phyloP scores from a whole-genome alignment of 2,329 filamentous ascomycete species.

The Alternaria sp. region DNA sequence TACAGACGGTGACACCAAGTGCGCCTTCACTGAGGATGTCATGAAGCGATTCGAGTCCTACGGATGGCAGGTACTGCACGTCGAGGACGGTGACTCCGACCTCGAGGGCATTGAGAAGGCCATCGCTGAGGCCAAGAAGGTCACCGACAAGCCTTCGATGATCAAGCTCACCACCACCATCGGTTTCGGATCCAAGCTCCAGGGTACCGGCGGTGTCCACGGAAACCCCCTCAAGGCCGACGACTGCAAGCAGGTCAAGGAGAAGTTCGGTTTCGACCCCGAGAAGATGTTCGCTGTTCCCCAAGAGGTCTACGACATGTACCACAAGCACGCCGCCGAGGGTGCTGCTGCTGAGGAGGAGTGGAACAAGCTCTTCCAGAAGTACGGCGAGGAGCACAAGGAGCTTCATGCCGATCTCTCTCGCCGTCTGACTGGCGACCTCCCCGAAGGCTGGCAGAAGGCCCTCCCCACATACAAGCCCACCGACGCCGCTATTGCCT shows the following conservation, averaged over 20 bases:
- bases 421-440: constrained; percentile 80
- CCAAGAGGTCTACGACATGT: constrained; percentile 91
- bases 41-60: constrained; percentile 93
- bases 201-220: constrained; percentile 95
- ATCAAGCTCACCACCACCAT: constrained; percentile 98
- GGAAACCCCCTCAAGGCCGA: constrained; percentile 94
- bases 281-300: constrained; percentile 91
- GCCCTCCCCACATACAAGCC: constrained; percentile 88
- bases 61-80: constrained; percentile 89
- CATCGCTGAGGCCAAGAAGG: constrained; percentile 80
- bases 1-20: constrained; percentile 90
- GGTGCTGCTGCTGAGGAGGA: constrained; percentile 90
- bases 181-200: constrained; percentile 89
- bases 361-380: constrained; percentile 92
- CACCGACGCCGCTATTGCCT: constrained; percentile 81
- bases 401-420: constrained; percentile 79
- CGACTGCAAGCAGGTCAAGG: constrained; percentile 91
- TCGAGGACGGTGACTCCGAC: constrained; percentile 88
- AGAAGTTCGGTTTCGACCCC: constrained; percentile 95
- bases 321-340: constrained; percentile 81
- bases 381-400: constrained; percentile 81
- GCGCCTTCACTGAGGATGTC: constrained; percentile 96
- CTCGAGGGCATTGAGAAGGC: constrained; percentile 86
- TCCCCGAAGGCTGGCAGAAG: constrained; percentile 97
- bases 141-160: constrained; percentile 95